Base-by-base conservation (phyloP, 2,329 filamentous ascomycete species). In the Fusarium concolor region DNA sequence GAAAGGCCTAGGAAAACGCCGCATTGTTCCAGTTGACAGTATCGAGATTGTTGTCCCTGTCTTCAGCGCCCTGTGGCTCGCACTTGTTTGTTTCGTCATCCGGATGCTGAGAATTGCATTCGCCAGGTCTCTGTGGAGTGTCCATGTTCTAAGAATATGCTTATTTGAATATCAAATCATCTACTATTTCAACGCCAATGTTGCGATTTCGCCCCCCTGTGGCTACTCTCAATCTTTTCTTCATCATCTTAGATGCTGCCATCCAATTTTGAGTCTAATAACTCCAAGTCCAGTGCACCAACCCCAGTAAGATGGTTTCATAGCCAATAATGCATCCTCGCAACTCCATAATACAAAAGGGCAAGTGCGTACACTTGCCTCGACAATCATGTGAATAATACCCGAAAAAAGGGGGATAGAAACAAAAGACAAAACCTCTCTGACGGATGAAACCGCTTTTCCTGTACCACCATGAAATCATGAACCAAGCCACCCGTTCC, bases 241-340 rank as follows among this genome's bases (percentile, higher is more conserved):
- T 46, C 42, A 31, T 56, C 47, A 39, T 43, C 12, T 55, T 49
- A 57, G 26, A 72, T 62, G 65, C 56, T 66, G 50, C 58, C 44
- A 46, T 63, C 53, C 47, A 18, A 44, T 26, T 14, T 22, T 18
- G 68, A 69, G 71, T 73, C 62, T 72, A 43, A 26, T 41, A 71
- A 73, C 71, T 64, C 63, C 50, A 46, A 58, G 46, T 28, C 31
- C 45, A 45, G 56, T 62, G 44, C 53, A 65, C 44, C 56, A 57
- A 64, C 56, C 45, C 70, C 61, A 46, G 41, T 42, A 42, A 54
- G 58, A 46, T 41, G 72, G 72, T 72, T 65, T 73, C 56, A 43
- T 31, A 74, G 72, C 73, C 67, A 49, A 49, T 64, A 60, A 68
- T 63, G 62, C 55, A 55, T 49, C 45, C 31, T 41, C 43, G 41